Percentiles rank a stretch among this genome's conserved stretches.
Conservation (phyloP, 768 basidiomycete genomes). For the Podaxis mareebaensis region DNA sequence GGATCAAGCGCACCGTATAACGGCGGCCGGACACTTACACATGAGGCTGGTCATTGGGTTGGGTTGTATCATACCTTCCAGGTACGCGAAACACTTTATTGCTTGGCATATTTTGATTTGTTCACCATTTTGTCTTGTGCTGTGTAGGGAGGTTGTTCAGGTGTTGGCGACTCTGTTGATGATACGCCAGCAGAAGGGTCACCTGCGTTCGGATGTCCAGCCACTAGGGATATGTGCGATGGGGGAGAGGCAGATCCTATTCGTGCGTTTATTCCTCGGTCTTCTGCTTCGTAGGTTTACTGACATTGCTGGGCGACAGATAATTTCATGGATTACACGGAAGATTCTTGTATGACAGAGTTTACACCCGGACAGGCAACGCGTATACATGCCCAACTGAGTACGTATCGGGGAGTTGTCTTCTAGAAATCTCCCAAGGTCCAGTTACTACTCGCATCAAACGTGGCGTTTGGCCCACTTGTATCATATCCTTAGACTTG, state of each 20-base stretch:
- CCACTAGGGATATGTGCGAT: conserved; percentile 23
- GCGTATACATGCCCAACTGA: conserved; percentile 16
- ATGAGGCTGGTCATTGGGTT: conserved; percentile 57
- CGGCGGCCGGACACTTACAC: conserved; percentile 45
- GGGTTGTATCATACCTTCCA: conserved; percentile 62
- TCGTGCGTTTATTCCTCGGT: conserved; percentile 17
- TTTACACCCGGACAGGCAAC: conserved; percentile 31
- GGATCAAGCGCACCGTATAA: conserved; percentile 42
- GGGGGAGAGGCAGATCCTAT: conserved; percentile 36
- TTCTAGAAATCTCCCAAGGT: not conserved
- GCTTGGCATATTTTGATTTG: no score
- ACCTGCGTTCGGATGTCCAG: conserved; percentile 33
- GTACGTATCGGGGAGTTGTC: conserved; percentile 15
- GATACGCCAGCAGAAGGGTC: conserved; percentile 29
- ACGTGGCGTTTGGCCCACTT: not conserved
- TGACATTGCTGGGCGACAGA: conserved; percentile 19
- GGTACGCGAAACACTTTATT: conserved; percentile 23
- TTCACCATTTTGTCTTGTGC: not conserved
- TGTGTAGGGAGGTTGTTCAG: conserved; percentile 24
- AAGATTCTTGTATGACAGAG: conserved; percentile 30
- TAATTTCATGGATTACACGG: conserved; percentile 38
- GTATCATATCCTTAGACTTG: not conserved
- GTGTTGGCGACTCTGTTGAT: conserved; percentile 26
- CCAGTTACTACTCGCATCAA: not conserved
- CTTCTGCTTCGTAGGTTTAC: not conserved